Percentiles rank a stretch among this genome's conserved stretches.
These are phyloP conservation scores for Solanum piurae DNA, from an alignment of 257 asterid genomes.

Conservation along the genomic window DNA sequence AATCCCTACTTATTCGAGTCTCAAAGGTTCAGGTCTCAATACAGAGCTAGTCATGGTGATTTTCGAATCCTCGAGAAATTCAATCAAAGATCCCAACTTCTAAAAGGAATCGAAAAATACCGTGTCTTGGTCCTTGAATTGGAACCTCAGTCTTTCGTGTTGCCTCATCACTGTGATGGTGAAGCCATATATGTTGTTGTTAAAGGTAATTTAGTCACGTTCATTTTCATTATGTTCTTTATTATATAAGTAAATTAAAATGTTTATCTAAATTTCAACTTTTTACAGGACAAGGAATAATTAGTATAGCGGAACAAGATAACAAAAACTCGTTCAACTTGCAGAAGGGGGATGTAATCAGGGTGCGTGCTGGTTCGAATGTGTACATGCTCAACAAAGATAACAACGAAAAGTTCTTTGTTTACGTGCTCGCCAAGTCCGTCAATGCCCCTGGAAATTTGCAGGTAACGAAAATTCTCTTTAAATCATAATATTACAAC, in stretches of 20 bases:
- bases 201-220: not conserved
- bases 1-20: slow-evolving; percentile 29
- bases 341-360: slow-evolving; percentile 26
- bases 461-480: slow-evolving; percentile 9
- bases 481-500: not conserved
- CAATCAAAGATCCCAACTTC: slow-evolving; percentile 22
- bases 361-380: slow-evolving; percentile 26
- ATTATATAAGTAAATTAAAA: not conserved
- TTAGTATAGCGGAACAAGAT: slow-evolving; percentile 9
- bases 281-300: slow-evolving; percentile 20
- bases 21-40: slow-evolving; percentile 13
- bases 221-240: not conserved
- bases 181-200: slow-evolving; percentile 17
- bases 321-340: slow-evolving; percentile 20
- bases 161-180: slow-evolving; percentile 41
- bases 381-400: slow-evolving; percentile 21
- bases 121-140: slow-evolving; percentile 25
- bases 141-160: slow-evolving; percentile 26
- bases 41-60: slow-evolving; percentile 19
- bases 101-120: slow-evolving; percentile 25
- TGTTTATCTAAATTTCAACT: not conserved
- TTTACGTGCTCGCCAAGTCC: slow-evolving; percentile 27
- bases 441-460: slow-evolving; percentile 26
- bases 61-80: slow-evolving; percentile 27
- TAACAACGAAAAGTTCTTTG: slow-evolving; percentile 15